Evolutionary conservation across 2,329 filamentous ascomycete species (phyloP), one percentile per base, ranked within the genome.

Genomic region (Pseudogymnoascus pannorum): DNA sequence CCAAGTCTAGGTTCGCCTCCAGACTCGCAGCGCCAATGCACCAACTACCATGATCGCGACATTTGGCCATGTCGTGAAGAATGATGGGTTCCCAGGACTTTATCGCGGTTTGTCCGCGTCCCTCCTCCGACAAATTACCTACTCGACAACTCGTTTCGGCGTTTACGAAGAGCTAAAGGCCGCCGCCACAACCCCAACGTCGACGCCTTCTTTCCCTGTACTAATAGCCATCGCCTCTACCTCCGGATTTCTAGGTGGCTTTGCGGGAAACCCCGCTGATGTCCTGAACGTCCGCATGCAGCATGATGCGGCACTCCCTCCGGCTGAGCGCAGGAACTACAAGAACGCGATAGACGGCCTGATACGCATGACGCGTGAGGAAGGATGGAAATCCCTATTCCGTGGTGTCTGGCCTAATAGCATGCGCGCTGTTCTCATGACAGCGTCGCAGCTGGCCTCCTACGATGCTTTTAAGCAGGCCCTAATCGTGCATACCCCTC

Each of bases 281-380:
- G 92, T 99, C 33, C 81, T 97, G 70, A 99, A 99, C 75, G 94
- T 99, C 58, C 91, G 94, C 67, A 99, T 99, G 94, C 94, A 99
- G 77, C 91, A 96, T 76, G 94, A 87, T 71, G 87, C 89, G 2
- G 86, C 91, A 0, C 84, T 97, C 1, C 89, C 92, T 0, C 70
- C 77, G 0, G 81, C 81, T 4, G 79, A 95, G 70, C 86, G 91
- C 57, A 84, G 93, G 61, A 94, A 96, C 75, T 99, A 99, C 78
- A 87, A 86, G 65, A 84, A 97, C 74, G 94, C 92, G 2, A 74
- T 97, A 57, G 87, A 97, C 72, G 94, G 94, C 26, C 79, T 97
- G 69, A 76, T 89, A 24, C 86, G 91, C 66, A 96, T 97, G 90
- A 82, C 87, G n/a, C 83, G 87, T 61, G 86, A 91, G 66, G 94